Evolutionary conservation across 2,329 filamentous ascomycete species (phyloP).

Genomic region (Fusarium redolens): DNA sequence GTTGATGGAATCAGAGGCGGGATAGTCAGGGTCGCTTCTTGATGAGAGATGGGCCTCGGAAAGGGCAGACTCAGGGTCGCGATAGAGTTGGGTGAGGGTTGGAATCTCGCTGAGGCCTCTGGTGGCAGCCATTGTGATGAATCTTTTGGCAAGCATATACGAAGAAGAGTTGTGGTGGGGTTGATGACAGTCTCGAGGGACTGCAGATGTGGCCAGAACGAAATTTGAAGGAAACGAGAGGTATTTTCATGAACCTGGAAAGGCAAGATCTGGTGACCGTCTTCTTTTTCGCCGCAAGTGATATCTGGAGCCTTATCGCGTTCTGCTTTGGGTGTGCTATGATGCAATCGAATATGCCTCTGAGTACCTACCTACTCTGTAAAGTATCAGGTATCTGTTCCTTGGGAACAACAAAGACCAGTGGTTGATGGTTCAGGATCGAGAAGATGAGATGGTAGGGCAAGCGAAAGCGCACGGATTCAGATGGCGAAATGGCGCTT

Average conservation of each 20-base stretch:
- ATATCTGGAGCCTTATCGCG: background rate
- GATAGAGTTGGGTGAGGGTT: slow-evolving; percentile 73
- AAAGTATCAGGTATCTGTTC: background rate
- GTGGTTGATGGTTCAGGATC: background rate
- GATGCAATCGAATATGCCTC: background rate
- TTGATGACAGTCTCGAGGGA: background rate
- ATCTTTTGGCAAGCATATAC: slow-evolving; percentile 38
- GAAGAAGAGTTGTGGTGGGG: background rate
- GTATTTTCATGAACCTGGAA: background rate
- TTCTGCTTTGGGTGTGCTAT: background rate
- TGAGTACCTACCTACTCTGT: background rate
- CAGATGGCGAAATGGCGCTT: background rate
- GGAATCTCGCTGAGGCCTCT: slow-evolving; percentile 66
- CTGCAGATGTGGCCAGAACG: background rate
- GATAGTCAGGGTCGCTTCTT: slow-evolving; percentile 7
- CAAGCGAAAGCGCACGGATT: background rate
- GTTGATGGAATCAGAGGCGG: slow-evolving; percentile 69
- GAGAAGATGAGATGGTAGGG: background rate
- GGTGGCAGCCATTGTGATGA: slow-evolving; percentile 44
- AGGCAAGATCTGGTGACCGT: background rate
- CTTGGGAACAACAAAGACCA: background rate
- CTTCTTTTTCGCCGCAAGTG: background rate
- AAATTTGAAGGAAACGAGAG: background rate
- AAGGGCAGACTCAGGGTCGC: slow-evolving; percentile 25
- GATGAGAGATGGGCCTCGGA: slow-evolving; percentile 7